A percentile compares a stretch with the other conserved stretches of the same genome.
These are phyloP conservation scores for Sphagnum contortum DNA, from an alignment of 225 moss, liverwort and hornwort species.

Conservation along the genomic window DNA sequence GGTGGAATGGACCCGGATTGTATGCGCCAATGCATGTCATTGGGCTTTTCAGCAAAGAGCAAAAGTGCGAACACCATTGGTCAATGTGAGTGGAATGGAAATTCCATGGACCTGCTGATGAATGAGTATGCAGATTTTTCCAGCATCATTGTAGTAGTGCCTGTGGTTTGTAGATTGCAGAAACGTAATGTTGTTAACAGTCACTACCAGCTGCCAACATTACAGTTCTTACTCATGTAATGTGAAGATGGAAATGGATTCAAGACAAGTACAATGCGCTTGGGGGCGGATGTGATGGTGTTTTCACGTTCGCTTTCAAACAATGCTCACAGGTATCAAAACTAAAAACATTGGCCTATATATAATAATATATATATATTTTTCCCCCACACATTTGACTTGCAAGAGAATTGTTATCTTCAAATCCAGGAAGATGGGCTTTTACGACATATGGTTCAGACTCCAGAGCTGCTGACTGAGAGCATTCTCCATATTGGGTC, in stretches of 20 bases:
- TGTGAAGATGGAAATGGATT: constrained; percentile 82
- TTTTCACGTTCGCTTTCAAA: constrained; percentile 55
- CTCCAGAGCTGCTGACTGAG: no score
- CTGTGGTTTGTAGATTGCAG: neutral
- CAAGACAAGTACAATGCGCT: constrained; percentile 92
- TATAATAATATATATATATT: no score
- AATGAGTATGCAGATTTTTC: constrained; percentile 6
- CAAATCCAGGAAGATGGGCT: no score
- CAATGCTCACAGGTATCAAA: constrained; percentile 29
- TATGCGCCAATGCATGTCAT: constrained; percentile 85
- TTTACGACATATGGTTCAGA: no score
- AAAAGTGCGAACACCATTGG: constrained; percentile 79
- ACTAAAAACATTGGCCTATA: neutral
- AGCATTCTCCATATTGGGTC: no score
- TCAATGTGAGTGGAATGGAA: constrained; percentile 28
- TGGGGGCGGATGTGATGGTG: constrained; percentile 84
- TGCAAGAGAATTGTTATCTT: no score
- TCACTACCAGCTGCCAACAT: neutral
- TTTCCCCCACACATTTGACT: no score
- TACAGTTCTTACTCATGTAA: neutral
- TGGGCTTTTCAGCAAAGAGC: constrained; percentile 68
- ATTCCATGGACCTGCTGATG: no score
- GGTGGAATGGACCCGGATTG: constrained; percentile 85
- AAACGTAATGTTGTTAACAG: neutral
- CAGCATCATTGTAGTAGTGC: neutral